Evolutionary conservation across 2,329 filamentous ascomycete genomes (phyloP), one percentile per base, ranked within the genome.

Genomic region (Fusarium continuum): DNA sequence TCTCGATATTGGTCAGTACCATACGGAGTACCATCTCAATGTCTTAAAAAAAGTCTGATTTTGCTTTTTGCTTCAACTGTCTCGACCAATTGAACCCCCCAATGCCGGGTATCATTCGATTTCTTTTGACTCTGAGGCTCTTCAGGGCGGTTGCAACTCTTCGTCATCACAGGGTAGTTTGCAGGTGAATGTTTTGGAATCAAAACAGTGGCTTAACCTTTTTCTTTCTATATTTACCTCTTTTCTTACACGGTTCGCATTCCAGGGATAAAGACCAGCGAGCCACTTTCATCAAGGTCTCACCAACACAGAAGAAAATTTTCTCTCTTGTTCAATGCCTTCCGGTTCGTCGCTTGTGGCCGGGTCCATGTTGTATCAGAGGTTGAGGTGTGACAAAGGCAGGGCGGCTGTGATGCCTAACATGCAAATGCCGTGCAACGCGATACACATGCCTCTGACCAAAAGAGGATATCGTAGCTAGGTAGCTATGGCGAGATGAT

Each of bases 351-450:
- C 35, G 43, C 59, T 61, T 49, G 47, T 67, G 53, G 34, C 43
- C 43, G 49, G 65, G 55, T 50, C 45, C 60, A 61, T 54, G 47
- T 39, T 47, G 53, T 61, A 56, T 61, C 43, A 52, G 39, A 38
- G 47, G 40, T 19, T 29, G 40, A 54, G 28, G 56, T 50, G 40
- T 45, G 43, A 53, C 59, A 54, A 43, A 62, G 55, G 47, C 43
- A 57, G 53, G 64, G 55, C 68, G 58, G 52, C 48, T 35, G 57
- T 62, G 23, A 53, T 52, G 50, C 44, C 17, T 44, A 39, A 59
- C 20, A 54, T 60, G 56, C 46, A 25, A 34, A 58, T 47, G 57
- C 38, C 28, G 62, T 65, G 62, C 39, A 59, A 66, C 48, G 45
- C 50, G 16, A 48, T 57, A 52, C 38, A 51, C 35, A 67, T 64